These are phyloP conservation scores for Climacium dendroides DNA, from an alignment of 225 moss, liverwort and hornwort genomes.

Conservation along the genomic window DNA sequence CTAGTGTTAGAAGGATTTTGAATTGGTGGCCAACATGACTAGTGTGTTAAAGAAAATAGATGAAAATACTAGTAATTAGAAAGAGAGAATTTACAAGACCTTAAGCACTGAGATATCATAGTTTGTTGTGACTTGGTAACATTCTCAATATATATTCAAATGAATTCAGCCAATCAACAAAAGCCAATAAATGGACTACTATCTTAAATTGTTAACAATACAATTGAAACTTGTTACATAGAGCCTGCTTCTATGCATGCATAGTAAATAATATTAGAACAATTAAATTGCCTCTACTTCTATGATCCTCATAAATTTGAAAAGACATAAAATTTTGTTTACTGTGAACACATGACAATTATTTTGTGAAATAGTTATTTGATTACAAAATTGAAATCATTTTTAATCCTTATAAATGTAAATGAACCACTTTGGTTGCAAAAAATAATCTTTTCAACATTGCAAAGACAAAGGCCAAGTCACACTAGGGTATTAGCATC, in stretches of 20 bases:
- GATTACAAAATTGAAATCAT: no score
- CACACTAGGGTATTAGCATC: no score
- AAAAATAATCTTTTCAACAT: no score
- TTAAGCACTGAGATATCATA: background rate
- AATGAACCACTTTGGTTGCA: rapidly evolving
- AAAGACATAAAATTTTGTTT: background rate
- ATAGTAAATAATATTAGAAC: no score
- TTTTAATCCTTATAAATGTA: no score
- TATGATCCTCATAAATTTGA: background rate
- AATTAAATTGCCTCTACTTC: background rate
- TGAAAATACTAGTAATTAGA: background rate
- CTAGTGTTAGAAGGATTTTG: rapidly evolving
- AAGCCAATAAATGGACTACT: background rate
- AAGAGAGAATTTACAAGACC: background rate
- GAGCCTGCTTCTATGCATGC: background rate
- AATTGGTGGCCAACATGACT: background rate
- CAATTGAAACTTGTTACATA: background rate
- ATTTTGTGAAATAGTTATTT: no score
- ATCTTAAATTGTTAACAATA: rapidly evolving
- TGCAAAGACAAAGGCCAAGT: no score
- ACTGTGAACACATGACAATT: no score
- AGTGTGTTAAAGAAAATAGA: background rate
- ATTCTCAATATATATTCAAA: background rate
- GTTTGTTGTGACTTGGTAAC: background rate
- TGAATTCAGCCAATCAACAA: rapidly evolving